These are phyloP conservation scores for Trifolium repens DNA, from an alignment of 306 rosid species.

Conservation along the genomic window DNA sequence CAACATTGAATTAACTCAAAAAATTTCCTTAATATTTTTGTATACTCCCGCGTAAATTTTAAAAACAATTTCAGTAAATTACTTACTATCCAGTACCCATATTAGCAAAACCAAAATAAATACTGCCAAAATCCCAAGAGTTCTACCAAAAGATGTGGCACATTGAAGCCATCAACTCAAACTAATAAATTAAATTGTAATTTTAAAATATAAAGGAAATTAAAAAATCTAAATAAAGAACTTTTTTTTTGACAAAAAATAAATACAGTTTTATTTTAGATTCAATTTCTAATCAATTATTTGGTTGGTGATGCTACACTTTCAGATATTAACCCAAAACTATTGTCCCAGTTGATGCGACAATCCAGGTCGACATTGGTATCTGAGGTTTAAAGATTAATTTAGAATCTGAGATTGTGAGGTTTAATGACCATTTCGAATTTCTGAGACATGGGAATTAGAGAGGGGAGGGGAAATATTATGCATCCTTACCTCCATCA, in stretches of 20 bases:
- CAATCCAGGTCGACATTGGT: slow-evolving; percentile 4
- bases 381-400: not conserved
- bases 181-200: not conserved
- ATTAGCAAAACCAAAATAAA: slow-evolving; percentile 2
- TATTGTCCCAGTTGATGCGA: slow-evolving; percentile 10
- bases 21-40: not conserved
- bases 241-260: not conserved
- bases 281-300: not conserved
- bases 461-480: not conserved
- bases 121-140: not conserved
- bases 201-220: not conserved
- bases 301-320: slow-evolving; percentile 10
- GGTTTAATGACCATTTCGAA: not conserved
- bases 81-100: slow-evolving; percentile 4
- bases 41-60: not conserved
- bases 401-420: not conserved
- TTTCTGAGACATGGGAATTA: slow-evolving; percentile 6
- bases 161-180: not conserved
- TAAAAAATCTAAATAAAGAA: not conserved
- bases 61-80: slow-evolving; percentile 1
- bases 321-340: not conserved
- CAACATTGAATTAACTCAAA: not conserved
- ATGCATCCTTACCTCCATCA: slow-evolving; percentile 90
- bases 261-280: not conserved
- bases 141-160: not conserved